Percentiles rank a stretch among this genome's conserved stretches.
phyloP scores from a whole-genome alignment of 225 moss, liverwort and hornwort genomes.

The Straminergon stramineum region DNA sequence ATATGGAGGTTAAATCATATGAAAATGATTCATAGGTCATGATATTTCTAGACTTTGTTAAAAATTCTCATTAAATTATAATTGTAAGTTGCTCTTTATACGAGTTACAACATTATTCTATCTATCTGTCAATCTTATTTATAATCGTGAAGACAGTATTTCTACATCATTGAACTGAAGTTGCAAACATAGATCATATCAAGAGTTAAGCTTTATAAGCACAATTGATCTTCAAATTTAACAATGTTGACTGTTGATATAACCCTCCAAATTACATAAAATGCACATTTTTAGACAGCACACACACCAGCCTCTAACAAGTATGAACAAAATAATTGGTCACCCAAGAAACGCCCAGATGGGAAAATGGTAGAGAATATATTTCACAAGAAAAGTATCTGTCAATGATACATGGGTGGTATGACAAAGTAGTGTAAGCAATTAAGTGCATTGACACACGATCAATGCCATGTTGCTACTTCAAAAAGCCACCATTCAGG shows the following conservation, averaged over 20 bases:
- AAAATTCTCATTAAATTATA: too few species aligned
- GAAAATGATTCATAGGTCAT: too few species aligned
- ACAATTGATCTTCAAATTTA: not conserved
- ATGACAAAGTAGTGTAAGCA: conserved; percentile 6
- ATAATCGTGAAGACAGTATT: not conserved
- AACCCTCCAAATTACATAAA: not conserved
- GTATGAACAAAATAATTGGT: not conserved
- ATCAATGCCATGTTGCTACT: conserved; percentile 9
- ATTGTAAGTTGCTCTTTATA: too few species aligned
- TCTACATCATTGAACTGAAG: not conserved
- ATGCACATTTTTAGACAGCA: not conserved
- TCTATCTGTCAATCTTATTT: not conserved
- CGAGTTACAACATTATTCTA: too few species aligned
- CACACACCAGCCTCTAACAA: not conserved
- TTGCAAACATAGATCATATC: not conserved
- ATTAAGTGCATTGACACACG: not conserved
- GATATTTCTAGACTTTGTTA: too few species aligned
- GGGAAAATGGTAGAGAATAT: not conserved
- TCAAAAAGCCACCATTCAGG: conserved; percentile 14
- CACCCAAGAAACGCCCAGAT: not conserved
- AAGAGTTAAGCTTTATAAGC: not conserved
- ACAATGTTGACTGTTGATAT: not conserved
- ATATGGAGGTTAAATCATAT: too few species aligned
- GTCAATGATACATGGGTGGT: conserved; percentile 5
- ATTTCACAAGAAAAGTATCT: conserved; percentile 20